phyloP scores from a whole-genome alignment of 495 filamentous ascomycete species.

The Trichoderma reesei region DNA sequence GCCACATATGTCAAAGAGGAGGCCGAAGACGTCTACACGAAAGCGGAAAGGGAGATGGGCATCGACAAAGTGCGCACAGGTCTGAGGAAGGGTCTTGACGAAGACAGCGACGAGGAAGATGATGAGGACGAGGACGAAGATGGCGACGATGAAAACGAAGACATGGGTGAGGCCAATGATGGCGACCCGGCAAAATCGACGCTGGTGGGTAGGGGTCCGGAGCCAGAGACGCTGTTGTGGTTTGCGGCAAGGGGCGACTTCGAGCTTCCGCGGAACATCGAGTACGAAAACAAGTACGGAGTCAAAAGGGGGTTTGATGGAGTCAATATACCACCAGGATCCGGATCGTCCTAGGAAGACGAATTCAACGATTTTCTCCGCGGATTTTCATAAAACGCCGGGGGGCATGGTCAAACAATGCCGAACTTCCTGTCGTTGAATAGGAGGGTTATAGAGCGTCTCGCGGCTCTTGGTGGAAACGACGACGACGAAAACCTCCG shows the following conservation, averaged over 20 bases:
- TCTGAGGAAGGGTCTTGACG: constrained; percentile 45
- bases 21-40: constrained; percentile 47
- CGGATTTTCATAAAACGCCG: too few species aligned
- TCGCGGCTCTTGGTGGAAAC: too few species aligned
- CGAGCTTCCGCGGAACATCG: constrained; percentile 6
- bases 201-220: constrained; percentile 11
- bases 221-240: constrained; percentile 42
- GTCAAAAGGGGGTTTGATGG: neutral
- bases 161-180: constrained; percentile 31
- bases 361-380: neutral
- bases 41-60: constrained; percentile 56
- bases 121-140: constrained; percentile 46
- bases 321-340: neutral
- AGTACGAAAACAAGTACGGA: constrained; percentile 17
- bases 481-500: too few species aligned
- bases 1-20: constrained; percentile 36
- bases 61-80: constrained; percentile 65
- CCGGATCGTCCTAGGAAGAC: neutral
- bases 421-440: too few species aligned
- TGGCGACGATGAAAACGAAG: constrained; percentile 25
- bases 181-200: constrained; percentile 21
- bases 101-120: constrained; percentile 43
- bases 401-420: too few species aligned
- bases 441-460: too few species aligned
- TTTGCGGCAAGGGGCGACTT: constrained; percentile 44